phyloP scores from a whole-genome alignment of 1,284 basidiomycete genomes.

The Ganoderma lingzhi region DNA sequence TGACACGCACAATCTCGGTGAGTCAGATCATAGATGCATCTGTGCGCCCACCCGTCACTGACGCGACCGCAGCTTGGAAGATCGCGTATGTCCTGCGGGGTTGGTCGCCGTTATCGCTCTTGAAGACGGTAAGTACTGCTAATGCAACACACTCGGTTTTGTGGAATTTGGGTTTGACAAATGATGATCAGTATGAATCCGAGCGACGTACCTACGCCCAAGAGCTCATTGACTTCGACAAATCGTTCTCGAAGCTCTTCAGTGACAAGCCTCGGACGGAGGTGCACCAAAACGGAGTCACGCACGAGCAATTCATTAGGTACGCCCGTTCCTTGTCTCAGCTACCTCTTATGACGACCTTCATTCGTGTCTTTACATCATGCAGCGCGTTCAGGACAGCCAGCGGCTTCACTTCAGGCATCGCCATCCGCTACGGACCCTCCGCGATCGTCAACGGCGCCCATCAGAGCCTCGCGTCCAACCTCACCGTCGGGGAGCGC shows the following conservation, averaged over 20 bases:
- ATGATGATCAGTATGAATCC: conserved; percentile 79
- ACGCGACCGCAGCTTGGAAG: conserved; percentile 68
- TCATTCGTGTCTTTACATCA: no score
- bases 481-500: conserved; percentile 65
- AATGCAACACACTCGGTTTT: no score
- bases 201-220: conserved; percentile 80
- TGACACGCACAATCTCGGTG: conserved; percentile 81
- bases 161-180: no score
- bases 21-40: no score
- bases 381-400: conserved; percentile 67
- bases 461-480: conserved; percentile 54
- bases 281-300: conserved; percentile 64
- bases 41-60: no score
- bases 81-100: conserved; percentile 76
- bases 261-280: conserved; percentile 75
- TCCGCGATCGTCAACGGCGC: conserved; percentile 57
- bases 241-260: conserved; percentile 76
- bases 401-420: conserved; percentile 68
- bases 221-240: conserved; percentile 84
- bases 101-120: conserved; percentile 68
- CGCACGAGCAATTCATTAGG: conserved; percentile 70
- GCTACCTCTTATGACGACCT: no score
- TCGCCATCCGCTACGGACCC: conserved; percentile 67
- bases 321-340: no score
- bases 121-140: no score